phyloP scores from a whole-genome alignment of 2,329 filamentous ascomycete genomes.

The Sarocladium strictum region DNA sequence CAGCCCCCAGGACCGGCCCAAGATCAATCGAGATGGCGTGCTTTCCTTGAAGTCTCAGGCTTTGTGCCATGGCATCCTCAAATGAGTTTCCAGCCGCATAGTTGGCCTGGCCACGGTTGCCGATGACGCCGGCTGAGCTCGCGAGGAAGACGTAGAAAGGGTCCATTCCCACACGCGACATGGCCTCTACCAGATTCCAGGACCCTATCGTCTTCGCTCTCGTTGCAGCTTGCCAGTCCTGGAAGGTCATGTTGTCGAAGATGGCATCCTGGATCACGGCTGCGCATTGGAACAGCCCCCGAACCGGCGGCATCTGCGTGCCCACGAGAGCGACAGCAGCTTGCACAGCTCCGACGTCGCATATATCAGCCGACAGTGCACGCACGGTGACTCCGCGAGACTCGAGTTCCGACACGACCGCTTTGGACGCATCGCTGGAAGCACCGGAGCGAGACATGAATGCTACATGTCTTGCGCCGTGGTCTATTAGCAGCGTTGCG shows the following conservation, averaged over 20 bases:
- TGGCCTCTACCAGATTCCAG: constrained; percentile 32
- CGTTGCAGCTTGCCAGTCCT: constrained; percentile 29
- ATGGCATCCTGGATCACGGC: constrained; percentile 20
- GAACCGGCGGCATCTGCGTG: constrained; percentile 25
- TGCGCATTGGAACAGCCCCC: constrained; percentile 18
- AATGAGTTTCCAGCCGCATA: constrained; percentile 31
- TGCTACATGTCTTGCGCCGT: constrained; percentile 45
- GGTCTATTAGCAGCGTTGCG: constrained; percentile 40
- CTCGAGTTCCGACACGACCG: constrained; percentile 28
- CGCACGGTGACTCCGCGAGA: constrained; percentile 24
- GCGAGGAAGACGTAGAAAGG: constrained; percentile 35
- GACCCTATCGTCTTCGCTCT: constrained; percentile 35
- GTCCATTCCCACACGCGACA: constrained; percentile 2
- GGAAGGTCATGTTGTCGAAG: constrained; percentile 29
- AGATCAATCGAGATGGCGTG: constrained; percentile 38
- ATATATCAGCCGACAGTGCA: constrained; percentile 30
- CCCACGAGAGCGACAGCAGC: not conserved
- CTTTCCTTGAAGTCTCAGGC: constrained; percentile 16
- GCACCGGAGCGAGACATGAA: constrained; percentile 47
- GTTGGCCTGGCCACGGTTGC: constrained; percentile 29
- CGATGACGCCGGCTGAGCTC: constrained; percentile 35
- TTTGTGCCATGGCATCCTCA: constrained; percentile 24
- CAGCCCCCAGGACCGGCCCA: constrained; percentile 46
- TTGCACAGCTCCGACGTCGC: constrained; percentile 5
- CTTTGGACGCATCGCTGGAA: constrained; percentile 19